phyloP scores from a whole-genome alignment of 2,329 filamentous ascomycete species.

The Ceratocystis cacaofunesta region DNA sequence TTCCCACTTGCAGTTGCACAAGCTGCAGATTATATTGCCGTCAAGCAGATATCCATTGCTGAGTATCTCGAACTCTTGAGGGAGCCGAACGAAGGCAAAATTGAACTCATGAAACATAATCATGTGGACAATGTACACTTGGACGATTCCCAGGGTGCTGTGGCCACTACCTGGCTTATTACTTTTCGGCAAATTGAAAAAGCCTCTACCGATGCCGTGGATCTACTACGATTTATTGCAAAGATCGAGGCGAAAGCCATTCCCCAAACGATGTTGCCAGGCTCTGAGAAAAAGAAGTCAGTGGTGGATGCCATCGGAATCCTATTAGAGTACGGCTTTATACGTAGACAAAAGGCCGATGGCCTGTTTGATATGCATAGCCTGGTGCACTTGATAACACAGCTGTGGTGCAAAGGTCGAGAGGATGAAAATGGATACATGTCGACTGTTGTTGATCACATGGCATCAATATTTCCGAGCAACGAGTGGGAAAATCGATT shows the following conservation, averaged over 20 bases:
- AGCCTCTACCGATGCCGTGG: background rate
- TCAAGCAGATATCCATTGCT: background rate
- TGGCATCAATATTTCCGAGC: background rate
- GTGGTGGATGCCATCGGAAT: no score
- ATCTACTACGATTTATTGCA: no score
- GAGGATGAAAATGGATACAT: no score
- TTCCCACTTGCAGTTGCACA: slow-evolving; percentile 18
- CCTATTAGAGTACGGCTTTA: no score
- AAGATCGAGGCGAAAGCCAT: no score
- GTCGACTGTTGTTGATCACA: background rate
- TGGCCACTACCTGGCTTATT: background rate
- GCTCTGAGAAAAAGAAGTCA: no score
- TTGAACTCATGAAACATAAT: background rate
- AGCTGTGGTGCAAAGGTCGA: no score
- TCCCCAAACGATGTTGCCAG: no score
- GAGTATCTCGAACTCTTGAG: background rate
- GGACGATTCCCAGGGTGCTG: background rate
- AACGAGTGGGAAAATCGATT: background rate
- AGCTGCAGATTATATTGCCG: slow-evolving; percentile 17
- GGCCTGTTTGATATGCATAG: no score
- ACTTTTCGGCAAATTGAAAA: background rate
- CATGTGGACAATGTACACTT: background rate
- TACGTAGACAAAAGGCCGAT: no score
- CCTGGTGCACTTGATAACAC: no score
- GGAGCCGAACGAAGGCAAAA: background rate